These are phyloP conservation scores for Rhodocollybia butyracea DNA, from an alignment of 768 basidiomycete genomes.

Conservation along the genomic window DNA sequence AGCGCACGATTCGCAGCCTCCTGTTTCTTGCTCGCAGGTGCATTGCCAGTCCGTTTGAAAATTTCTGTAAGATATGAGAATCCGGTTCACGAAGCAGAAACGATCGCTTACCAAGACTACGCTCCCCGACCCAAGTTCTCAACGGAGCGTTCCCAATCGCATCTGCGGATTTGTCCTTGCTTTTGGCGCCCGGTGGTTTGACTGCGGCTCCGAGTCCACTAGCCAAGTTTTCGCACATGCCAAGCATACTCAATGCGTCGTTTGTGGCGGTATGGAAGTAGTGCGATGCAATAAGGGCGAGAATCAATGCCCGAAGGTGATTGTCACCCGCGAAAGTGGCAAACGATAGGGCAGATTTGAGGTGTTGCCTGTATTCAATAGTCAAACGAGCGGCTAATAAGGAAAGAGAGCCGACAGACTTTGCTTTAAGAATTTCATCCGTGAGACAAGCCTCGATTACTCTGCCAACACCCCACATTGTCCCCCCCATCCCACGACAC, in stretches of 20 bases:
- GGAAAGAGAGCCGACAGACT: slow-evolving; percentile 37
- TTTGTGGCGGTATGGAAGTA: slow-evolving; percentile 68
- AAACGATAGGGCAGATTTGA: slow-evolving; percentile 57
- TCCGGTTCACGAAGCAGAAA: not conserved
- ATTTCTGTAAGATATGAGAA: slow-evolving; percentile 3
- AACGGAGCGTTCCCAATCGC: slow-evolving; percentile 58
- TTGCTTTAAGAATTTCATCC: slow-evolving; percentile 56
- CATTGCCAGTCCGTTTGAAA: not conserved
- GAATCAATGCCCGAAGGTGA: slow-evolving; percentile 65
- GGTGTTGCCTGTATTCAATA: slow-evolving; percentile 40
- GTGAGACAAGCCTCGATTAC: slow-evolving; percentile 52
- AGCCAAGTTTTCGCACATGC: slow-evolving; percentile 66
- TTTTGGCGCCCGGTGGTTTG: slow-evolving; percentile 9
- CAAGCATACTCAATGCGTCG: slow-evolving; percentile 66
- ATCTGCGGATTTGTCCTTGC: not conserved
- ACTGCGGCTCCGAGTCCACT: slow-evolving; percentile 58
- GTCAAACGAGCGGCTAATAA: not conserved
- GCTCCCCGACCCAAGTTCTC: slow-evolving; percentile 71
- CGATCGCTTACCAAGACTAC: slow-evolving; percentile 54
- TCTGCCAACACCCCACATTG: slow-evolving; percentile 51
- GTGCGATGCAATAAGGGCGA: slow-evolving; percentile 66
- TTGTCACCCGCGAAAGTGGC: slow-evolving; percentile 64
- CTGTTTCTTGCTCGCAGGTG: not conserved
- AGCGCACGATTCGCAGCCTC: slow-evolving; percentile 3
- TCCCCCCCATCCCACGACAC: slow-evolving; percentile 52